Evolutionary conservation across 495 filamentous ascomycete genomes (phyloP), one percentile per base, ranked within the genome.

Genomic region (Aspergillus haitiensis): DNA sequence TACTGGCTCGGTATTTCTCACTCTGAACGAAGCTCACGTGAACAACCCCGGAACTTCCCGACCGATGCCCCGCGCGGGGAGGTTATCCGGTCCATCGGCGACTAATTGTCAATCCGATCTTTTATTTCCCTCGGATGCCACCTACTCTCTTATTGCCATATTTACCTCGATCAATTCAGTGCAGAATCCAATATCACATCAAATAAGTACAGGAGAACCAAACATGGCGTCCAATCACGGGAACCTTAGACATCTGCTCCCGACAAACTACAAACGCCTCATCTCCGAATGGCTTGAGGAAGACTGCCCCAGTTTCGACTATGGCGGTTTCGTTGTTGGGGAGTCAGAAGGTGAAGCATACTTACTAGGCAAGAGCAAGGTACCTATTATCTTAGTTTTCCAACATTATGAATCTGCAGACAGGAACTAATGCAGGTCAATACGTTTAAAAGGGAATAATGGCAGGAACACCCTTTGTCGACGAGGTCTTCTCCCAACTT

Each of bases 271-370:
- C 84, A 94, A 94, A 67, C 79, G 86, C 34, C 81, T 88, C 52
- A 84, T 98, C 54, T 81, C 88, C 2, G 70, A 82, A 56, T 98
- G 95, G 95, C 86, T 96, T 6, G 88, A 90, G 59, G 94, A 98
- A 75, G 94, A 98, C 76, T 93, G 91, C 21, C 94, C 94, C 3
- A 92, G 90, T 35, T 93, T 95, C 70, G 94, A 98, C 77, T 96
- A 97, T 70, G 95, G 92, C 63, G 94, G 94, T 42, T 98, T 96
- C 67, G 94, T 98, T 8, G 94, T 98, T 11, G 94, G 94, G 49
- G 86, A 93, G 57, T 79, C 82, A 15, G 77, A 80, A 6, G 86
- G 87, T 42, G 89, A 89, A 61, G 95, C 94, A 3, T 89, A 86
- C 10, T 78, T 98, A 39, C 84, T 93, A 67, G 91, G 90, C n/a